Evolutionary conservation across 164 flowering plant species (phyloP), one percentile per base, ranked within the genome.

Genomic region (Echeveria elegans): DNA sequence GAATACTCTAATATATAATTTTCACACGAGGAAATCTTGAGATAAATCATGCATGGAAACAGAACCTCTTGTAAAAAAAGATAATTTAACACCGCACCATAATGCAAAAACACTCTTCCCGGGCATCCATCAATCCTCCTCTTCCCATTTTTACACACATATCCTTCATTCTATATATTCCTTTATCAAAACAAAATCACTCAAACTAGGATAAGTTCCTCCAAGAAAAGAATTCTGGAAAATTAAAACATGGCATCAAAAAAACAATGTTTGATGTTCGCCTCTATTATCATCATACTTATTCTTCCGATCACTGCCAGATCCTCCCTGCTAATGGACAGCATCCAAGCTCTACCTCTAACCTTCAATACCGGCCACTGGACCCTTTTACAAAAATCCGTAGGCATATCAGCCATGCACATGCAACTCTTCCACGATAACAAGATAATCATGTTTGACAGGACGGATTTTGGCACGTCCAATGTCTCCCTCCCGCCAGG

Each of bases 351-450:
- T n/a, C n/a, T n/a, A n/a, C n/a, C n/a, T n/a, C n/a, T n/a, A n/a
- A n/a, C n/a, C n/a, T n/a, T n/a, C n/a, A n/a, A n/a, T n/a, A n/a
- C n/a, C n/a, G n/a, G n/a, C n/a, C n/a, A n/a, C n/a, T n/a, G n/a
- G n/a, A n/a, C n/a, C n/a, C n/a, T n/a, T n/a, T n/a, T n/a, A n/a
- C n/a, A n/a, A n/a, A n/a, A n/a, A n/a, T n/a, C n/a, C n/a, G n/a
- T n/a, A n/a, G n/a, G n/a, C n/a, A 68, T 89, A 61, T 83, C 91
- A 21, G 90, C 89, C 75, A 89, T 89, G 92, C 96, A 89, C 86
- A 83, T 85, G 87, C 93, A 87, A 67, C 72, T 87, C 29, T 76
- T 86, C 45, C 66, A 71, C 66, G 77, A 78, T 75, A 70, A 83
- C 82, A 74, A 74, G 47, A 80, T 87, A 47, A 65, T 87, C 64